Conservation (phyloP, 2,329 filamentous ascomycete species). For the Alternaria burnsii region DNA sequence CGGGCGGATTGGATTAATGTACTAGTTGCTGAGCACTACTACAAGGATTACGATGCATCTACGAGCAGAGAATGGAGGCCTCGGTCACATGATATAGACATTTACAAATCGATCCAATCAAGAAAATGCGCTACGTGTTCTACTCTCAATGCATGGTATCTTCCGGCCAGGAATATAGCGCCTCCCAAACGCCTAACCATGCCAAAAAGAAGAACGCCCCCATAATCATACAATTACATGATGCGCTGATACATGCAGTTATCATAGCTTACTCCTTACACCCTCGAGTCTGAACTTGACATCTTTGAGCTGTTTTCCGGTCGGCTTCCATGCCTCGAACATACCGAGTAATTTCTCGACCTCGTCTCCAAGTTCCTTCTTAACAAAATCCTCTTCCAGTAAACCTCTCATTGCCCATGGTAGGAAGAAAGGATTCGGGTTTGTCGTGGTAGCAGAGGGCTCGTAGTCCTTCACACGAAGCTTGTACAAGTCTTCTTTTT, state of each 20-base stretch:
- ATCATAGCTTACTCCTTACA: constrained; percentile 80
- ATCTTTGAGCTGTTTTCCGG: constrained; percentile 90
- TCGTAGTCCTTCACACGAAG: constrained; percentile 47
- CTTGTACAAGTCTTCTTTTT: constrained; percentile 32
- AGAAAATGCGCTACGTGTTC: neutral
- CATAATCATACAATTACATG: constrained; percentile 1
- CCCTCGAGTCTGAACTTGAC: constrained; percentile 94
- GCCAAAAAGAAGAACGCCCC: neutral
- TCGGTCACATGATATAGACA: neutral
- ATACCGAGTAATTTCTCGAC: constrained; percentile 80
- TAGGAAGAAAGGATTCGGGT: constrained; percentile 85
- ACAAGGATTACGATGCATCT: neutral
- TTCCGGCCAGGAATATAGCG: neutral
- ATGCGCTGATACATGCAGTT: neutral
- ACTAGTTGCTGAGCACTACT: neutral
- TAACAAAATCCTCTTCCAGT: constrained; percentile 90
- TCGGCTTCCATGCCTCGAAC: constrained; percentile 94
- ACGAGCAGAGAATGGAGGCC: neutral
- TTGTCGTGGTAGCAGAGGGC: constrained; percentile 29
- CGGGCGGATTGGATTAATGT: neutral
- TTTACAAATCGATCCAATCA: neutral
- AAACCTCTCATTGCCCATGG: constrained; percentile 96
- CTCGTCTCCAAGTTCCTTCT: constrained; percentile 78
- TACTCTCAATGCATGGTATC: neutral
- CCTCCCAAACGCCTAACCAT: neutral